Evolutionary conservation across 306 rosid genomes (phyloP).

Genomic region (Vigna hirtella): DNA sequence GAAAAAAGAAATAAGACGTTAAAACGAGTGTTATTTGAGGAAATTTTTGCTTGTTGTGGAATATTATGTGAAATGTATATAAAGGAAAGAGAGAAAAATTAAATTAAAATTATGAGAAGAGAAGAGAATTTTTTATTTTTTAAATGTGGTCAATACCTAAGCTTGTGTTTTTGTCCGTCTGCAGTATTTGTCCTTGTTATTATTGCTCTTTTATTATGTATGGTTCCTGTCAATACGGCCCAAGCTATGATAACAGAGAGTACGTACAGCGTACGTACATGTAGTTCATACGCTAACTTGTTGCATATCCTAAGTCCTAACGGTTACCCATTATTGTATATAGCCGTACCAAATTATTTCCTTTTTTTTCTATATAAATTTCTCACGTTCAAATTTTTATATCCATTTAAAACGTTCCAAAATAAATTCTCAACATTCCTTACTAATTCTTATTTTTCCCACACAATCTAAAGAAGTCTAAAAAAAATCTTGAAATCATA

Average conservation of each 20-base stretch:
- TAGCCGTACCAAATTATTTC: background rate
- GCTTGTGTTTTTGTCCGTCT: background rate
- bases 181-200: no score
- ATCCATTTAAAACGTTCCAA: background rate
- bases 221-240: background rate
- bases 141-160: no score
- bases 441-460: background rate
- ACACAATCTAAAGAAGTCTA: no score
- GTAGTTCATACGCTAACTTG: background rate
- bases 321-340: background rate
- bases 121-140: no score
- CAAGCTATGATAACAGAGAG: background rate
- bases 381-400: background rate
- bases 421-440: background rate
- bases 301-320: background rate
- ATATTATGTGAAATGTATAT: no score
- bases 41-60: no score
- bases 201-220: background rate
- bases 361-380: background rate
- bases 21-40: no score
- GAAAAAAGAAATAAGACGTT: no score
- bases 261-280: background rate
- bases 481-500: no score
- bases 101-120: no score
- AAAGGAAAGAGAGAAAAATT: no score